A percentile compares a stretch with the other conserved stretches of the same genome.
phyloP scores from a whole-genome alignment of 331 rosid species.

The Spiraea crenata region DNA sequence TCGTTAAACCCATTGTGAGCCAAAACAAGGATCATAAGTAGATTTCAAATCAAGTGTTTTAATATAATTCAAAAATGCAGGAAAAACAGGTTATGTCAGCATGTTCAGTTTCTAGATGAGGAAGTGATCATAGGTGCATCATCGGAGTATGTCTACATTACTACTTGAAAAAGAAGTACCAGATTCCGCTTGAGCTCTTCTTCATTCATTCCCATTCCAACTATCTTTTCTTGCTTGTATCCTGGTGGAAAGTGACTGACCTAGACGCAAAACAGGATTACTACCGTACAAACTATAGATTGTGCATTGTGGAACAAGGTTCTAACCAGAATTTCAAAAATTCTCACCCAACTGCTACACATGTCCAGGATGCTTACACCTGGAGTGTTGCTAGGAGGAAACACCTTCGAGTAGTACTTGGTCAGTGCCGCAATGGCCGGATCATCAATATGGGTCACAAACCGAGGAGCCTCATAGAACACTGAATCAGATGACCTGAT shows the following conservation, averaged over 20 bases:
- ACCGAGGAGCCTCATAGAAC: slow-evolving; percentile 79
- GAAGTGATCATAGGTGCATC: neutral
- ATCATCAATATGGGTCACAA: slow-evolving; percentile 84
- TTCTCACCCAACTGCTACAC: slow-evolving; percentile 85
- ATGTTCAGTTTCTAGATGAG: neutral
- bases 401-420: slow-evolving; percentile 62
- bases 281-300: neutral
- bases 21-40: neutral
- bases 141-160: neutral
- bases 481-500: slow-evolving; percentile 55
- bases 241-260: slow-evolving; percentile 87
- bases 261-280: slow-evolving; percentile 29
- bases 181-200: slow-evolving; percentile 73
- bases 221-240: slow-evolving; percentile 73
- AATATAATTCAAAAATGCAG: neutral
- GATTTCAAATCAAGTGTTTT: neutral
- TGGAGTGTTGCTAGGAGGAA: slow-evolving; percentile 69
- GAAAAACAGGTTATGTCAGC: neutral
- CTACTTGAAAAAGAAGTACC: slow-evolving; percentile 30
- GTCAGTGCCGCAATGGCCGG: slow-evolving; percentile 76
- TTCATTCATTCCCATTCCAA: slow-evolving; percentile 83
- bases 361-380: slow-evolving; percentile 71
- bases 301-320: neutral
- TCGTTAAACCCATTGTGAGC: neutral
- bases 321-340: neutral